Conservation (phyloP, 805 yeast genomes). For the Pichia sporocuriosa region DNA sequence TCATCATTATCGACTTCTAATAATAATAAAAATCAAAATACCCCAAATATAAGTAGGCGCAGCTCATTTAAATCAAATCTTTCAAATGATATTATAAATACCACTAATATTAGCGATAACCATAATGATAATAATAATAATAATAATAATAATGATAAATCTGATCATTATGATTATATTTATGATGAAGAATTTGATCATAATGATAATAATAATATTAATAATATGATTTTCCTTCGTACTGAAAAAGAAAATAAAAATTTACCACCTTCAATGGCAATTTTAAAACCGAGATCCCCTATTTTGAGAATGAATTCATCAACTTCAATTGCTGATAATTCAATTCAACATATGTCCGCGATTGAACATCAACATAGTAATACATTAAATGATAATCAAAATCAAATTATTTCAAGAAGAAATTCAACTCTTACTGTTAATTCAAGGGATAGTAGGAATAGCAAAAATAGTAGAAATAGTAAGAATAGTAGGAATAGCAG, state of each 20-base stretch:
- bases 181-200: constrained; percentile 14
- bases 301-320: constrained; percentile 28
- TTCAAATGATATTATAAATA: constrained; percentile 9
- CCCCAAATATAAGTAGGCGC: constrained; percentile 8
- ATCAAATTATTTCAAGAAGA: constrained; percentile 17
- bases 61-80: constrained; percentile 6
- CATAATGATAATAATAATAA: no score
- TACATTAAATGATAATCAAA: constrained; percentile 1
- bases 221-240: not conserved
- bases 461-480: constrained; percentile 5
- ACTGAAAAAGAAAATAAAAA: constrained; percentile 14
- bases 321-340: constrained; percentile 20
- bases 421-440: constrained; percentile 16
- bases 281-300: constrained; percentile 29
- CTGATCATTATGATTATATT: constrained; percentile 19
- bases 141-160: constrained; percentile 2
- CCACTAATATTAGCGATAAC: not conserved
- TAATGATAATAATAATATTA: not conserved
- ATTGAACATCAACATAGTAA: constrained; percentile 13
- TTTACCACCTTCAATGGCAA: constrained; percentile 30
- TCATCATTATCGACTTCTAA: not conserved
- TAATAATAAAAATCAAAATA: constrained; percentile 6
- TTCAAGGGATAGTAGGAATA: constrained; percentile 8
- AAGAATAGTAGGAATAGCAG: constrained; percentile 6
- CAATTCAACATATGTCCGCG: constrained; percentile 12